Evolutionary conservation across 768 basidiomycete genomes (phyloP).

Genomic region (Strobilomyces dryophilus): DNA sequence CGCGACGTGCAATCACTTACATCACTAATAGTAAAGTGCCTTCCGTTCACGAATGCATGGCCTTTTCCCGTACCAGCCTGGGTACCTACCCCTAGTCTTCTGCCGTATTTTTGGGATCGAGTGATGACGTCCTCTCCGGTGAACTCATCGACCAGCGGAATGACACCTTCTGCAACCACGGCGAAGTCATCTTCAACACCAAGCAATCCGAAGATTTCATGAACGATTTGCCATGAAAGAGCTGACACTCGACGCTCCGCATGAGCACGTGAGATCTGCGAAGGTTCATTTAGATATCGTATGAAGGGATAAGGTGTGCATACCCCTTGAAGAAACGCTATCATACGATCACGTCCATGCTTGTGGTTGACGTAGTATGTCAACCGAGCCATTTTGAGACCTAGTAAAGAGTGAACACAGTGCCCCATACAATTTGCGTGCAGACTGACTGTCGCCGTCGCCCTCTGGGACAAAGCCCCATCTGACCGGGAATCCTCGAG

Average conservation of each 20-base stretch:
- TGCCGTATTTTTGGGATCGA: constrained; percentile 48
- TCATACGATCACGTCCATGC: constrained; percentile 60
- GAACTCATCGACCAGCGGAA: constrained; percentile 24
- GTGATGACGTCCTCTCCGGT: constrained; percentile 35
- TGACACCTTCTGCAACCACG: constrained; percentile 32
- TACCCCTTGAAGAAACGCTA: constrained; percentile 57
- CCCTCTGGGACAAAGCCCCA: constrained; percentile 82
- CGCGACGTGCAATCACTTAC: constrained; percentile 39
- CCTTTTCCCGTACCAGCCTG: constrained; percentile 41
- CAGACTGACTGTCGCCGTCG: constrained; percentile 35
- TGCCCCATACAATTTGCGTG: not conserved
- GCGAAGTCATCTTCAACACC: constrained; percentile 36
- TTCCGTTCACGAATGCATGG: constrained; percentile 88
- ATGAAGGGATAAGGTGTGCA: not conserved
- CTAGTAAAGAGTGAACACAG: constrained; percentile 31
- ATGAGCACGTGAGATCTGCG: constrained; percentile 39
- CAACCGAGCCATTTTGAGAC: constrained; percentile 65
- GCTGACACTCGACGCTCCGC: constrained; percentile 28
- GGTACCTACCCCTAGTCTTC: constrained; percentile 51
- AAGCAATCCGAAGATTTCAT: constrained; percentile 37
- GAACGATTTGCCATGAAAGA: constrained; percentile 43
- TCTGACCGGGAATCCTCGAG: constrained; percentile 68
- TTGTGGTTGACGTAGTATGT: constrained; percentile 62
- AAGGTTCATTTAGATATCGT: not conserved
- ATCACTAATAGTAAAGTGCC: constrained; percentile 61